Evolutionary conservation across 257 asterid genomes (phyloP), one percentile per base, ranked within the genome.

Genomic region (Fraxinus excelsior): DNA sequence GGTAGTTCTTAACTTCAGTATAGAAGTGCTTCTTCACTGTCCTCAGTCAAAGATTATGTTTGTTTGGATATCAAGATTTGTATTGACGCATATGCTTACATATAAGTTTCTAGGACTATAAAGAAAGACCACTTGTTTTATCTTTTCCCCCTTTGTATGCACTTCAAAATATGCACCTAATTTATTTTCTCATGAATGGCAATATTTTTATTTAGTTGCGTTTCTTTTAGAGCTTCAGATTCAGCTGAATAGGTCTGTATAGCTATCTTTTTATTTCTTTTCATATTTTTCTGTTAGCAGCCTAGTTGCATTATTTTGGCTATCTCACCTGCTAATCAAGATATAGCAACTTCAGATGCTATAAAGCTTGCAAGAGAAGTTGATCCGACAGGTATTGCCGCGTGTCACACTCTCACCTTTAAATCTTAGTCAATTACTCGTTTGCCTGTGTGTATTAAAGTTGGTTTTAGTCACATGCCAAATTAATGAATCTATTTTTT

Each of bases 301-400:
- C 95, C 95, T 74, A 94, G 89, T 87, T 90, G 97, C 91, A 94
- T 94, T 65, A 94, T 94, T 82, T 86, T 94, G 91, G 99, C 99
- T 0, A 94, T 94, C 80, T 94, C 98, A 82, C 99, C 99, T 34
- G 99, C 99, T 71, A 94, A 94, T 85, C 99, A 94, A 88, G 99
- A 94, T 85, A 94, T 94, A 66, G 99, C 99, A 72, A 94, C 99
- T 79, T 94, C 99, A 6, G 99, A 94, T 84, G 99, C 99, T 70
- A 94, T 94, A 84, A 94, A 94, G 86, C 96, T 94, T 72, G 97
- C 99, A 78, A 89, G 88, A 85, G 99, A 94, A 92, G 99, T 94
- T 80, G 97, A 94, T 84, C 95, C 97, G 64, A 71, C 97, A 71
- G 97, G 99, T 94, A 85, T 56, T 23, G 8, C 31, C 32, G 26